Percentiles rank a stretch among this genome's conserved stretches.
Evolutionary conservation across 768 basidiomycete species (phyloP).

Genomic region (Russula emetica): DNA sequence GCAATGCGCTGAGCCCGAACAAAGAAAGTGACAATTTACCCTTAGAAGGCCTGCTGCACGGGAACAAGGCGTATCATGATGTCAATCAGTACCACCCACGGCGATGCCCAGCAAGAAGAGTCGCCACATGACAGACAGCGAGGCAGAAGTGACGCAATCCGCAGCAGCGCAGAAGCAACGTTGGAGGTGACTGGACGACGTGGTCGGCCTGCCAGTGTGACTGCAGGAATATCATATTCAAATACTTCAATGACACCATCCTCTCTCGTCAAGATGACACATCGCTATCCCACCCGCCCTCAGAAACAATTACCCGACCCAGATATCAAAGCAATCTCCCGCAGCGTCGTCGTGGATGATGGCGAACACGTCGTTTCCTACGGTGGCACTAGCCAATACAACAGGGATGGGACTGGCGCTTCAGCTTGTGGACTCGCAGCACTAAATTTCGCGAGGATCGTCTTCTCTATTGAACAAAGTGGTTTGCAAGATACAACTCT

Average conservation of each 20-base stretch:
- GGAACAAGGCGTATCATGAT: no score
- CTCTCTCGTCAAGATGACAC: constrained; percentile 35
- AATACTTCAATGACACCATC: not conserved
- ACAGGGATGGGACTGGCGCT: constrained; percentile 35
- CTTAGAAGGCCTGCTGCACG: not conserved
- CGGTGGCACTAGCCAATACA: constrained; percentile 54
- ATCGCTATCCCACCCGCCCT: not conserved
- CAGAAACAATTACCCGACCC: not conserved
- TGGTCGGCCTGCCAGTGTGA: not conserved
- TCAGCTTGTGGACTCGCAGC: constrained; percentile 66
- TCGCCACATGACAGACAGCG: not conserved
- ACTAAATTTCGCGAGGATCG: constrained; percentile 56
- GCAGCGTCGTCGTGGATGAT: constrained; percentile 22
- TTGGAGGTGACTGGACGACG: not conserved
- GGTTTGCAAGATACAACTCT: constrained; percentile 34
- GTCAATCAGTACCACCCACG: not conserved
- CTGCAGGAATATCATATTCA: not conserved
- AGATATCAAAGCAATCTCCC: constrained; percentile 2
- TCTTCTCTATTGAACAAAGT: constrained; percentile 39
- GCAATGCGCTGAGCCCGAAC: not conserved
- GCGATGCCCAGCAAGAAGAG: not conserved
- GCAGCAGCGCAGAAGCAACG: not conserved
- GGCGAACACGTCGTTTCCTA: constrained; percentile 43
- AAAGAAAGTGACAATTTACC: not conserved
- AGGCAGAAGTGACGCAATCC: not conserved